Evolutionary conservation across 2,329 filamentous ascomycete species (phyloP).

Genomic region (Hypoxylon sp.): DNA sequence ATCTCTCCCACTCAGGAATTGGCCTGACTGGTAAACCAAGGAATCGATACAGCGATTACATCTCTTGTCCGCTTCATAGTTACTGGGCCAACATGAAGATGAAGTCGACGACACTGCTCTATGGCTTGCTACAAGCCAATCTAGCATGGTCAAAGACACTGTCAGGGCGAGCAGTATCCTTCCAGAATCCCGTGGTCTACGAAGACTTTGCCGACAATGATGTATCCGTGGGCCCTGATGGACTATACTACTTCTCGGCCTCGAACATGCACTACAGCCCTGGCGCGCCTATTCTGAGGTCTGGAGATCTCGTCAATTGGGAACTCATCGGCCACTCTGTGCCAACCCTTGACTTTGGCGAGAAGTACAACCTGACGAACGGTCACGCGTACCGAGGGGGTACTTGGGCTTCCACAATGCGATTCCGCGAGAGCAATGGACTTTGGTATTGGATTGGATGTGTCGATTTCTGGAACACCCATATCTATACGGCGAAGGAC

Average conservation of each 20-base stretch:
- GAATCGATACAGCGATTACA: too few relatives aligned
- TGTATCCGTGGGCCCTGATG: constrained; percentile 28
- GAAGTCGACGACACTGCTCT: neutral
- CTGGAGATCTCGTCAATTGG: constrained; percentile 64
- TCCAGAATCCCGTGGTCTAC: constrained; percentile 28
- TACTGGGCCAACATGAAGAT: too few relatives aligned
- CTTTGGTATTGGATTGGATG: constrained; percentile 68
- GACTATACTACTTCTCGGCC: constrained; percentile 59
- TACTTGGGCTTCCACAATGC: constrained; percentile 64
- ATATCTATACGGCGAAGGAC: constrained; percentile 59
- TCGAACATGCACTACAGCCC: constrained; percentile 66
- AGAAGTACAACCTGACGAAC: constrained; percentile 57
- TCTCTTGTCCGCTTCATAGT: too few relatives aligned
- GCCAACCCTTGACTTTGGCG: constrained; percentile 55
- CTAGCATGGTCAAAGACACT: constrained; percentile 4
- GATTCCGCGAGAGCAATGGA: constrained; percentile 58
- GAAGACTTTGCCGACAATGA: constrained; percentile 35
- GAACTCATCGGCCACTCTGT: constrained; percentile 56
- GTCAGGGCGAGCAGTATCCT: constrained; percentile 8
- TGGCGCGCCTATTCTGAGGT: constrained; percentile 64
- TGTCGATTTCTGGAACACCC: constrained; percentile 58
- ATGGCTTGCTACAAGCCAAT: constrained; percentile 6
- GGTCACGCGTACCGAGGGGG: constrained; percentile 60
- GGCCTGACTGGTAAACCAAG: too few relatives aligned
- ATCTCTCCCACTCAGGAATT: neutral